Percentiles rank a stretch among this genome's conserved stretches.
Conservation (phyloP, 2,329 filamentous ascomycete genomes). For the Metarhizium guizhouense region DNA sequence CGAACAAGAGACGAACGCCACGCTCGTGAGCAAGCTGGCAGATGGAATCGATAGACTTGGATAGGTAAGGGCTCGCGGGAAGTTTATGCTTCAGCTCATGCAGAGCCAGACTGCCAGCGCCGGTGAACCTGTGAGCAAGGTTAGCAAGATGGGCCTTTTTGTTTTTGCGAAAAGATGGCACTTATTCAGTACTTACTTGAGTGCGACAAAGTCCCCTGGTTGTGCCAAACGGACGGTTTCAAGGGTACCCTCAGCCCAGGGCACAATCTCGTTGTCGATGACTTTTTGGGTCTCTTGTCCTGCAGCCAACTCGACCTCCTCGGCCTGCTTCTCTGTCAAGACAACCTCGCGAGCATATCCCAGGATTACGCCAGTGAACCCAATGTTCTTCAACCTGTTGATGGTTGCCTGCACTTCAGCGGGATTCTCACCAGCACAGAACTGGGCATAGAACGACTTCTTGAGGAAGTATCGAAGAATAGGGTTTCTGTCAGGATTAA, state of each 20-base stretch:
- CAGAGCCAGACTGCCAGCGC: constrained; percentile 67
- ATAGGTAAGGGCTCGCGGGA: constrained; percentile 54
- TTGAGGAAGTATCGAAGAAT: constrained; percentile 63
- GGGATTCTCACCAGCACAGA: constrained; percentile 73
- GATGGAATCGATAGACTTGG: constrained; percentile 61
- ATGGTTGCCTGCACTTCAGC: constrained; percentile 60
- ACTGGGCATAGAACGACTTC: constrained; percentile 82
- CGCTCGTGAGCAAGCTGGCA: constrained; percentile 62
- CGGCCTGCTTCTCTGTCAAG: constrained; percentile 45
- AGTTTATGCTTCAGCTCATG: constrained; percentile 54
- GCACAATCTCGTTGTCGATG: constrained; percentile 51
- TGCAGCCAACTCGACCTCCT: constrained; percentile 32
- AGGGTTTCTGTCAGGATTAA: constrained; percentile 69
- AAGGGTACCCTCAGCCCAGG: constrained; percentile 67
- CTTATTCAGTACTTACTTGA: constrained; percentile 39
- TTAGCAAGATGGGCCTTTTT: not conserved
- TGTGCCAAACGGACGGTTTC: constrained; percentile 62
- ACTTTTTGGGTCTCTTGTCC: constrained; percentile 38
- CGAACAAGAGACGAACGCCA: constrained; percentile 68
- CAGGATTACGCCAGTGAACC: constrained; percentile 76
- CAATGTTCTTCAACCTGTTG: constrained; percentile 57
- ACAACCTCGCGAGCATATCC: constrained; percentile 80
- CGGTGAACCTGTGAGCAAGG: constrained; percentile 53
- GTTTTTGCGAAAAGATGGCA: not conserved
- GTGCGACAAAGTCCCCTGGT: constrained; percentile 52